Evolutionary conservation across 2,329 filamentous ascomycete genomes (phyloP).

Genomic region (Neoscytalidium dimidiatum): DNA sequence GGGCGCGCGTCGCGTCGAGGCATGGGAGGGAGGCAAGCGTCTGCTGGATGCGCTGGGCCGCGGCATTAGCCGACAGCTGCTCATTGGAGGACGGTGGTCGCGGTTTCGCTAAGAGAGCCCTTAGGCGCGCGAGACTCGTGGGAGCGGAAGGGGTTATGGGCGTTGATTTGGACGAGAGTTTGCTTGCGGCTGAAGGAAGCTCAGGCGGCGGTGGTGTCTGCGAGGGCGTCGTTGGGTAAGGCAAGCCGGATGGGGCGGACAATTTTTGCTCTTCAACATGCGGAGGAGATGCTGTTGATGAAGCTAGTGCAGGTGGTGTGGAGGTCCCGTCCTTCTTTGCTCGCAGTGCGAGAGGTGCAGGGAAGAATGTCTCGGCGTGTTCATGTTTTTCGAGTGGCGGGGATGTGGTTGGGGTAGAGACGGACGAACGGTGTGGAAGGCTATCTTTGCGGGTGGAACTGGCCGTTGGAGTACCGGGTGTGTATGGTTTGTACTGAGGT

Average conservation of each 20-base stretch:
- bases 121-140: slow-evolving; percentile 26
- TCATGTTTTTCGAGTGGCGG: slow-evolving; percentile 14
- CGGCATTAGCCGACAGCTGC: too few relatives aligned
- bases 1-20: not conserved
- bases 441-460: not conserved
- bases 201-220: slow-evolving; percentile 24
- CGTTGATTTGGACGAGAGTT: slow-evolving; percentile 19
- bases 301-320: slow-evolving; percentile 14
- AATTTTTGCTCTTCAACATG: not conserved
- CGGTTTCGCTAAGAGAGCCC: slow-evolving; percentile 26
- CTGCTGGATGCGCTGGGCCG: not conserved
- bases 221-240: slow-evolving; percentile 27
- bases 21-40: not conserved
- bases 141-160: slow-evolving; percentile 20
- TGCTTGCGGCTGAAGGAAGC: not conserved
- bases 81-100: slow-evolving; percentile 26
- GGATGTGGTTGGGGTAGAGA: slow-evolving; percentile 25
- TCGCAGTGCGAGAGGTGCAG: slow-evolving; percentile 22
- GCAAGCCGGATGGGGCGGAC: slow-evolving; percentile 21
- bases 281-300: slow-evolving; percentile 23
- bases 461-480: slow-evolving; percentile 25
- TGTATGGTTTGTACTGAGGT: slow-evolving; percentile 35
- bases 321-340: not conserved
- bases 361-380: slow-evolving; percentile 40
- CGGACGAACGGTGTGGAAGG: slow-evolving; percentile 27